These are phyloP conservation scores for Hypoxylon trugodes DNA, from an alignment of 495 filamentous ascomycete species.

Conservation along the genomic window DNA sequence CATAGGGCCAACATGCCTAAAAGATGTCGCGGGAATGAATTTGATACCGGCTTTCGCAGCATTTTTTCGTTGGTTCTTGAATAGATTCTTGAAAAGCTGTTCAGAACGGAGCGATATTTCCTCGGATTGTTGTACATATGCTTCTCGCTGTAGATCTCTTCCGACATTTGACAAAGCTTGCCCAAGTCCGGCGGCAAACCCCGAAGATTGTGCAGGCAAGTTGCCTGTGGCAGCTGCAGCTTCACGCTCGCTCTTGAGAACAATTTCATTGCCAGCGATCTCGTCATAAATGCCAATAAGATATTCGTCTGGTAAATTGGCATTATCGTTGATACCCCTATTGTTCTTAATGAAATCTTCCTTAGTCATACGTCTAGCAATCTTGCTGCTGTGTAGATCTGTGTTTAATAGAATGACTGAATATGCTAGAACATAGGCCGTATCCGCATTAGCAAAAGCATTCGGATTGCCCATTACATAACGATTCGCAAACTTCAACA, in stretches of 20 bases:
- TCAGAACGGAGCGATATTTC: constrained; percentile 75
- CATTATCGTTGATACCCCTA: constrained; percentile 95
- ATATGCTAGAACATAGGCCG: constrained; percentile 94
- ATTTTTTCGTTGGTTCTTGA: constrained; percentile 82
- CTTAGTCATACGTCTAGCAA: constrained; percentile 89
- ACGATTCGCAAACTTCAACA: constrained; percentile 98
- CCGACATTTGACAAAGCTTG: constrained; percentile 90
- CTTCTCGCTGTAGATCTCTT: constrained; percentile 90
- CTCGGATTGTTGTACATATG: constrained; percentile 91
- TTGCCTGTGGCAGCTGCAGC: constrained; percentile 77
- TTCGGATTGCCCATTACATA: constrained; percentile 96
- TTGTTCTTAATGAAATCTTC: constrained; percentile 99
- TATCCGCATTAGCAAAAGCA: constrained; percentile 97
- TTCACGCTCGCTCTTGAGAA: constrained; percentile 90
- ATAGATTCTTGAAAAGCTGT: constrained; percentile 89
- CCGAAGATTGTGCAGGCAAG: constrained; percentile 65
- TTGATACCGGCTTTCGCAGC: constrained; percentile 72
- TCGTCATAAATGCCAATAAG: constrained; percentile 89
- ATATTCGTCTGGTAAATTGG: constrained; percentile 93
- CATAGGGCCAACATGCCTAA: constrained; percentile 96
- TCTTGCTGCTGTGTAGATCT: constrained; percentile 88
- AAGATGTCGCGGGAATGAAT: constrained; percentile 91
- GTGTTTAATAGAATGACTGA: constrained; percentile 98
- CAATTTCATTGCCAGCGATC: constrained; percentile 90
- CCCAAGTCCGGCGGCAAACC: constrained; percentile 84